Evolutionary conservation across 139 green algal species (phyloP).

Genomic region (Mesotaenium endlicherianum): DNA sequence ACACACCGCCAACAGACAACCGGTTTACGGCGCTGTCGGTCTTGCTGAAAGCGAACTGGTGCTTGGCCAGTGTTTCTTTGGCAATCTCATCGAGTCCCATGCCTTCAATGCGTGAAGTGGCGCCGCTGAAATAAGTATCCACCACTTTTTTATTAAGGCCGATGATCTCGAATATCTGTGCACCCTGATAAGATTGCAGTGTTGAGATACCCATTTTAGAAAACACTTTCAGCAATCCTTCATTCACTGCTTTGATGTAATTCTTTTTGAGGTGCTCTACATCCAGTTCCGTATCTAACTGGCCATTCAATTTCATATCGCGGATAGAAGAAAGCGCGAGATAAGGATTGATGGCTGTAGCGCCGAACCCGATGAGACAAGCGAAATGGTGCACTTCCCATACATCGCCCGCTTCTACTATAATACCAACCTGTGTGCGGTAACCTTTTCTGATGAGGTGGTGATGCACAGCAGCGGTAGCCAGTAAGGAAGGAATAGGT

Average conservation of each 20-base stretch:
- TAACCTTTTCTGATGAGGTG: conserved; percentile 68
- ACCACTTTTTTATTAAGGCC: conserved; percentile 76
- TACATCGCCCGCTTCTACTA: conserved; percentile 79
- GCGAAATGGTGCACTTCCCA: conserved; percentile 85
- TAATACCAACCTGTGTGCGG: conserved; percentile 66
- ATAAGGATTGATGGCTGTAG: conserved; percentile 88
- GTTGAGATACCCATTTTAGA: conserved; percentile 95
- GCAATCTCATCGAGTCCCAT: conserved; percentile 23
- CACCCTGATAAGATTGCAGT: conserved; percentile 85
- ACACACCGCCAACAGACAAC: neutral
- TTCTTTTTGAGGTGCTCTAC: too few species aligned
- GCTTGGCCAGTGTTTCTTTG: conserved; percentile 68
- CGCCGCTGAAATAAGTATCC: conserved; percentile 77
- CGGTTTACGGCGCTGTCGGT: neutral
- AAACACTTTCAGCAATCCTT: conserved; percentile 70
- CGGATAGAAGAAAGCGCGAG: too few species aligned
- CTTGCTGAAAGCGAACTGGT: conserved; percentile 35
- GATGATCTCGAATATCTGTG: conserved; percentile 93
- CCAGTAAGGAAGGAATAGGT: conserved; percentile 73
- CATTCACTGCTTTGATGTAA: conserved; percentile 73
- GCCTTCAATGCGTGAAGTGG: conserved; percentile 69
- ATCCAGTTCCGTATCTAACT: too few species aligned
- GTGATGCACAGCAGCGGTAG: conserved; percentile 81
- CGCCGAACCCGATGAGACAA: conserved; percentile 83
- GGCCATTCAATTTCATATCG: too few species aligned